Base-by-base conservation (phyloP, 139 green algal genomes). In the Picochlorum sp. region DNA sequence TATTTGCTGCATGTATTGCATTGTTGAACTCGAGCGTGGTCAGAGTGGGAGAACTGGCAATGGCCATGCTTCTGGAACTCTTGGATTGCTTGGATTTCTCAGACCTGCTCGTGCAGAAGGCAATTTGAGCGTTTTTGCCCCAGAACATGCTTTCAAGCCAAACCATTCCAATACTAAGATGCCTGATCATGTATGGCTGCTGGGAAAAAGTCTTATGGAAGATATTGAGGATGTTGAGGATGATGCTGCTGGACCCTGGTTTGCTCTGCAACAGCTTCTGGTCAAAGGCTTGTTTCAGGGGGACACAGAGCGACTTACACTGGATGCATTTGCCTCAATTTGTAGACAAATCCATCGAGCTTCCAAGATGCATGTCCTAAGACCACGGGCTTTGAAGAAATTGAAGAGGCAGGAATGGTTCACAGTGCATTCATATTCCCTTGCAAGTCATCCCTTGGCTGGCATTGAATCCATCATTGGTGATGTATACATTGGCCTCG, bases 211-310 rank as follows among this genome's bases (percentile, higher is more conserved):
- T 18, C 58, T 75, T 58, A 54, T 74, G 54, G 60, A 49, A 26
- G 51, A 38, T 8, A n/a, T 18, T 3, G 24, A 18, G 4, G 66
- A 60, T 18, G 63, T 28, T 41, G 47, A 20, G 15, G 62, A 63
- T 47, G 68, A 57, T 56, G 37, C 11, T 56, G 23, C 38, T 30
- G 65, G 49, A 6, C 59, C 68, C 47, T 65, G 74, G 60, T 24
- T 87, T 13, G 70, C 72, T 1, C 28, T 91, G 44, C 87, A 87
- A 71, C 85, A 94, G 71, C 68, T 95, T 49, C 74, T 95, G 8
- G 71, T 95, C 18, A 94, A 91, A 61, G 89, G 87, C 6, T 70
- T 96, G 18, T 80, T 84, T 38, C 79, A 83, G 49, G 60, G 63
- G 0, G 69, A 89, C 8, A 92, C 81, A 2, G 73, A 85, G 63